phyloP scores from a whole-genome alignment of 805 yeast species.

The Pichia paraexigua region DNA sequence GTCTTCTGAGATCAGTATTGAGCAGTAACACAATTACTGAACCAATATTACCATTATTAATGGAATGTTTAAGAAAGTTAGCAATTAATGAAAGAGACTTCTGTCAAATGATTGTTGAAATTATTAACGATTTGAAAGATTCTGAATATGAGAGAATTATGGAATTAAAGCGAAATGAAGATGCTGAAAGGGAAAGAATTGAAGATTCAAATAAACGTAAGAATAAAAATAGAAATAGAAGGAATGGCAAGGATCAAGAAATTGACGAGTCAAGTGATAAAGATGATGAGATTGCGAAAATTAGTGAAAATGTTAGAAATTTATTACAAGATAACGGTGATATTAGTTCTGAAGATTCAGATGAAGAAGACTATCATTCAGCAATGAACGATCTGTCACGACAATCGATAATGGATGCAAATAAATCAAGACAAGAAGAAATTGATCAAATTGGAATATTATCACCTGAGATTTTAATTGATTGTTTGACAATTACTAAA shows the following conservation, averaged over 20 bases:
- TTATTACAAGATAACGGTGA: slow-evolving; percentile 4
- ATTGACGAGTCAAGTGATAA: slow-evolving; percentile 2
- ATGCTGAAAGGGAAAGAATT: background rate
- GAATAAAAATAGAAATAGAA: background rate
- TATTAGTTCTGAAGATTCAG: slow-evolving; percentile 7
- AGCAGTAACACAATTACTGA: slow-evolving; percentile 51
- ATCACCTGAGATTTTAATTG: slow-evolving; percentile 42
- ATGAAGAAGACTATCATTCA: slow-evolving; percentile 19
- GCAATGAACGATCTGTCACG: slow-evolving; percentile 26
- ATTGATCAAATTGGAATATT: slow-evolving; percentile 33
- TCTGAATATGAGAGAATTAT: slow-evolving; percentile 33
- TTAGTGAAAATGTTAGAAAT: background rate
- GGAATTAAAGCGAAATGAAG: background rate
- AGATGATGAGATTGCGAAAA: background rate
- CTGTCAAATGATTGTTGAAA: slow-evolving; percentile 75
- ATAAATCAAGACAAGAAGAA: slow-evolving; percentile 26
- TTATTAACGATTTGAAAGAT: slow-evolving; percentile 78
- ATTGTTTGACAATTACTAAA: slow-evolving; percentile 62
- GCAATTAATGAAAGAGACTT: slow-evolving; percentile 81
- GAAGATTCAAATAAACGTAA: background rate
- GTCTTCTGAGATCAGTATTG: slow-evolving; percentile 49
- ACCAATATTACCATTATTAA: slow-evolving; percentile 43
- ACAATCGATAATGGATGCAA: slow-evolving; percentile 26
- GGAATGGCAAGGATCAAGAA: background rate
- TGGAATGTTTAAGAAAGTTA: slow-evolving; percentile 58